Evolutionary conservation across 257 asterid genomes (phyloP).

Genomic region (Solanum clarkiae): DNA sequence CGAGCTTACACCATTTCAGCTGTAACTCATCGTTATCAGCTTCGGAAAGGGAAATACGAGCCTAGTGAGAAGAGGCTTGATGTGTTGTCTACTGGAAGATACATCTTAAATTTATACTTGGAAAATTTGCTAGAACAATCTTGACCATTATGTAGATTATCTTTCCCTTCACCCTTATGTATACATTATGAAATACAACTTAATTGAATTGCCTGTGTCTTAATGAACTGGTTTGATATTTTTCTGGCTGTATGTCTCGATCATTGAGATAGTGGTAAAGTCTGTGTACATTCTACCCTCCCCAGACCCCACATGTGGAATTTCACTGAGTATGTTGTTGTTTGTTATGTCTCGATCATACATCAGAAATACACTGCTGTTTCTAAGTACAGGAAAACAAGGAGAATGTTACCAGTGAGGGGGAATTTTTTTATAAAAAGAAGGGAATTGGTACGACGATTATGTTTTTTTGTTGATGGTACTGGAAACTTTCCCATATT

Average conservation of each 20-base stretch:
- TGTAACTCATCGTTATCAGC: slow-evolving; percentile 89
- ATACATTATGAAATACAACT: neutral
- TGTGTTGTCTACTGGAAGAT: slow-evolving; percentile 80
- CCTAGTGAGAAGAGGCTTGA: slow-evolving; percentile 88
- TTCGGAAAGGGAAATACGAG: slow-evolving; percentile 87
- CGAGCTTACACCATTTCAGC: slow-evolving; percentile 71
- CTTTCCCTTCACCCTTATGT: neutral
- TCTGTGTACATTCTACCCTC: too few relatives aligned
- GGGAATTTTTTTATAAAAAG: neutral
- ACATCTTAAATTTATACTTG: slow-evolving; percentile 70
- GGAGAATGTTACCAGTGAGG: neutral
- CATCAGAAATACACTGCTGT: neutral
- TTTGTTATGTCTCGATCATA: neutral
- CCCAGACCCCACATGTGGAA: too few relatives aligned
- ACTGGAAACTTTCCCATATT: neutral
- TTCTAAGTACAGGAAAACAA: neutral
- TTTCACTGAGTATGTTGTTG: too few relatives aligned
- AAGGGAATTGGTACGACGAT: neutral
- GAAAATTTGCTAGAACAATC: slow-evolving; percentile 70
- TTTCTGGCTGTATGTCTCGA: neutral
- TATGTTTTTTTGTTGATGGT: neutral
- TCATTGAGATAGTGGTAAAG: too few relatives aligned
- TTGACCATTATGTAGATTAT: slow-evolving; percentile 8
- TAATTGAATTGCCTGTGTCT: neutral
- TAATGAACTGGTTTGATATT: neutral